phyloP scores from a whole-genome alignment of 2,329 filamentous ascomycete genomes.

The Claviceps fusiformis region DNA sequence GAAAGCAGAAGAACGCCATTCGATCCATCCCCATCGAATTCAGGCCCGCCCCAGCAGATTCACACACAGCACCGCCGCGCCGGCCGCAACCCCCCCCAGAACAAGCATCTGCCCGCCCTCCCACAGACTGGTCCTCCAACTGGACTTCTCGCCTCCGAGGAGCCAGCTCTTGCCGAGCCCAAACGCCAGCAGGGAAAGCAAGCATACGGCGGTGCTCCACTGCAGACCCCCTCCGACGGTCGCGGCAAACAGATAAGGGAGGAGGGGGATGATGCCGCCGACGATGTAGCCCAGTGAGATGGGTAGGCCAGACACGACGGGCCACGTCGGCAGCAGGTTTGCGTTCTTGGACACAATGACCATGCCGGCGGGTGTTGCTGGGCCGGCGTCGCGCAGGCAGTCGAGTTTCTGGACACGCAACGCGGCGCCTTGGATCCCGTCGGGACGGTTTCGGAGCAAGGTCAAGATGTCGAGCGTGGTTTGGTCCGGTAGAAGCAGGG shows the following conservation, averaged over 20 bases:
- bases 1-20: neutral
- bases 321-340: slow-evolving; percentile 13
- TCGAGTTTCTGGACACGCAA: slow-evolving; percentile 8
- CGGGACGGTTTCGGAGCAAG: slow-evolving; percentile 15
- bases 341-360: neutral
- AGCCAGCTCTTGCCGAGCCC: slow-evolving; percentile 40
- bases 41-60: slow-evolving; percentile 10
- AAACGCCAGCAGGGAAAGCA: slow-evolving; percentile 40
- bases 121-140: slow-evolving; percentile 11
- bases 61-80: slow-evolving; percentile 18
- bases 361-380: slow-evolving; percentile 7
- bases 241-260: slow-evolving; percentile 44
- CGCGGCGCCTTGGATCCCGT: slow-evolving; percentile 14
- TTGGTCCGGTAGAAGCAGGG: slow-evolving; percentile 15
- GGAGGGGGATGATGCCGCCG: slow-evolving; percentile 46
- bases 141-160: slow-evolving; percentile 11
- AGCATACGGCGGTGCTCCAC: slow-evolving; percentile 40
- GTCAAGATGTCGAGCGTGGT: slow-evolving; percentile 14
- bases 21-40: neutral
- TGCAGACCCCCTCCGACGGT: slow-evolving; percentile 29
- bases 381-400: neutral
- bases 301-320: slow-evolving; percentile 39
- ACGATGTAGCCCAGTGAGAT: slow-evolving; percentile 49
- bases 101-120: slow-evolving; percentile 22
- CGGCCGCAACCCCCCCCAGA: slow-evolving; percentile 20